Conservation (phyloP, 352 stramenopile genomes). For the Globisporangium parvum region DNA sequence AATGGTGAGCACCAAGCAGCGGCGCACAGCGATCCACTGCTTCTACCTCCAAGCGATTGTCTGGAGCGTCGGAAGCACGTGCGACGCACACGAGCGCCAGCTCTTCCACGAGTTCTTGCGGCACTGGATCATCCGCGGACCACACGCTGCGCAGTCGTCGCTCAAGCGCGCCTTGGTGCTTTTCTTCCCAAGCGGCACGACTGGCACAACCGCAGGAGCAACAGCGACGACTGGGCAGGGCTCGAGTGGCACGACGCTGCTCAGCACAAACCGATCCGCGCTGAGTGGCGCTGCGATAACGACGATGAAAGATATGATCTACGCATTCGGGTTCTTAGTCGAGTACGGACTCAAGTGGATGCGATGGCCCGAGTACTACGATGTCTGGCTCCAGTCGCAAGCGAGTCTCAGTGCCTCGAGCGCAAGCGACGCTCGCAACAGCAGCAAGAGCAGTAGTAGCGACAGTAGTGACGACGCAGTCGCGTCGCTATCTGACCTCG, state of each 20-base stretch:
- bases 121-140: conserved; percentile 45
- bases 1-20: conserved; percentile 60
- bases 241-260: too few species aligned
- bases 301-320: conserved; percentile 39
- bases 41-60: conserved; percentile 67
- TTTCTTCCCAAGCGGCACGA: conserved; percentile 43
- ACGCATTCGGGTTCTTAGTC: conserved; percentile 59
- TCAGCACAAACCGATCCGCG: background rate
- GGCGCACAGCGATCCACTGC: conserved; percentile 48
- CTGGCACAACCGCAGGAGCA: conserved; percentile 8
- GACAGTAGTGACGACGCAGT: background rate
- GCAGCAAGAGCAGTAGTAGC: conserved; percentile 1
- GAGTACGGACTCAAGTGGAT: conserved; percentile 75
- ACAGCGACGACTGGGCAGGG: background rate
- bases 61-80: conserved; percentile 62
- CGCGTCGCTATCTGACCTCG: conserved; percentile 9
- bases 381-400: conserved; percentile 30
- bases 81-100: conserved; percentile 30
- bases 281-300: background rate
- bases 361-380: conserved; percentile 61
- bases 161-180: conserved; percentile 47
- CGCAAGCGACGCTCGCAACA: background rate
- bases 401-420: conserved; percentile 9
- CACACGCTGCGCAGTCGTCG: conserved; percentile 34
- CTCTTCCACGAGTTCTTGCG: conserved; percentile 66